Conservation (phyloP, 495 filamentous ascomycete species). For the Pseudevernia furfuracea region DNA sequence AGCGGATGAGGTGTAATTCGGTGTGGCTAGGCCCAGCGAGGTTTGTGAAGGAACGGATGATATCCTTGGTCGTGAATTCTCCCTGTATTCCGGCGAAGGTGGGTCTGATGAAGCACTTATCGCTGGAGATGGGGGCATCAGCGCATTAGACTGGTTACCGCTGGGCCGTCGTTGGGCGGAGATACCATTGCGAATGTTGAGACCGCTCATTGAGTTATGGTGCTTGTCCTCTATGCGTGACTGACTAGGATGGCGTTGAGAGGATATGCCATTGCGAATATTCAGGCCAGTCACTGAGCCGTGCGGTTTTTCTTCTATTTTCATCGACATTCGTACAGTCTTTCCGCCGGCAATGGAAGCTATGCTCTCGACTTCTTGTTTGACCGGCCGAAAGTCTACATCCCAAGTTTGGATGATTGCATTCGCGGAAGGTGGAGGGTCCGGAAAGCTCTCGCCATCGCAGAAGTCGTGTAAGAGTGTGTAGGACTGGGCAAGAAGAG, state of each 20-base stretch:
- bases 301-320: constrained; percentile 34
- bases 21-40: constrained; percentile 25
- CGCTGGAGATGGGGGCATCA: constrained; percentile 29
- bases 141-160: constrained; percentile 23
- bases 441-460: constrained; percentile 60
- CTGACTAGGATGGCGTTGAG: constrained; percentile 23
- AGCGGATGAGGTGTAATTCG: constrained; percentile 26
- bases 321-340: constrained; percentile 57
- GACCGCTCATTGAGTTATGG: constrained; percentile 29
- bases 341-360: constrained; percentile 65
- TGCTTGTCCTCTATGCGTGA: constrained; percentile 30
- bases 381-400: constrained; percentile 53
- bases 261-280: constrained; percentile 31
- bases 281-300: constrained; percentile 33
- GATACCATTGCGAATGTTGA: constrained; percentile 34
- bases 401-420: constrained; percentile 67
- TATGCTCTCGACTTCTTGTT: constrained; percentile 64
- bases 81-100: constrained; percentile 25
- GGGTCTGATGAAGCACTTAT: constrained; percentile 25
- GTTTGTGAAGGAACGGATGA: constrained; percentile 26
- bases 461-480: constrained; percentile 75
- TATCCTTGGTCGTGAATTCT: constrained; percentile 22
- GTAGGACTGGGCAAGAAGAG: constrained; percentile 75
- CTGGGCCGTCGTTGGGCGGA: constrained; percentile 22
- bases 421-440: constrained; percentile 64